Conservation (phyloP, 306 rosid genomes). For the Dalbergia cochinchinensis region DNA sequence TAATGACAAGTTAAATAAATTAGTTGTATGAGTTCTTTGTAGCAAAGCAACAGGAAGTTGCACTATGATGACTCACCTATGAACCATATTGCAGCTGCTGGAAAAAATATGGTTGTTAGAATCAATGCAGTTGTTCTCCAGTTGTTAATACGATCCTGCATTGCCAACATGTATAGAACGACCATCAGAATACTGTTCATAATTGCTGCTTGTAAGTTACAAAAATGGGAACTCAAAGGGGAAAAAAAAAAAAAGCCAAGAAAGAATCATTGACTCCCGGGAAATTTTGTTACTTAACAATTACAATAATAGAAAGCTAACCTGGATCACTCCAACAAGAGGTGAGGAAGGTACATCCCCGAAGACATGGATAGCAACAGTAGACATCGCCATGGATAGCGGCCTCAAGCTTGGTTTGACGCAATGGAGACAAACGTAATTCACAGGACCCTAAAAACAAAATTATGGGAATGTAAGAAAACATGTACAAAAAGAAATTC, state of each 20-base stretch:
- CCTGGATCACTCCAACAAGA: constrained; percentile 88
- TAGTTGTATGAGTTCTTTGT: constrained; percentile 6
- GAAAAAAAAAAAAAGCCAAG: neutral
- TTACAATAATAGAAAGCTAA: constrained; percentile 42
- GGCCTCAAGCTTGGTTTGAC: constrained; percentile 93
- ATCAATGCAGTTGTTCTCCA: constrained; percentile 85
- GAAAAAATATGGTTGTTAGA: constrained; percentile 75
- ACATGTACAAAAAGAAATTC: neutral
- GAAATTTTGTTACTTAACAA: neutral
- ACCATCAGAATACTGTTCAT: neutral
- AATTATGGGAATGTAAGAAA: constrained; percentile 6
- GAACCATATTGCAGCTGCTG: constrained; percentile 84
- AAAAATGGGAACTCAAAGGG: neutral
- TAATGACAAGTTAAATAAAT: neutral
- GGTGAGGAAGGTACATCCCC: constrained; percentile 98
- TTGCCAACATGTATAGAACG: neutral
- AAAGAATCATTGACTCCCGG: neutral
- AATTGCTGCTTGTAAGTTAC: neutral
- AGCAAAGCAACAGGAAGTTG: constrained; percentile 29
- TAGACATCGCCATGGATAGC: constrained; percentile 86
- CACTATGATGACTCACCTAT: constrained; percentile 57
- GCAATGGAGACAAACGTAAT: constrained; percentile 77
- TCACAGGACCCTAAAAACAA: constrained; percentile 82
- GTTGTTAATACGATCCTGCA: constrained; percentile 77
- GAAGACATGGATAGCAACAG: constrained; percentile 85